Percentiles rank a stretch among this genome's conserved stretches.
Conservation (phyloP, 306 rosid genomes). For the Lithocarpus polystachyus region DNA sequence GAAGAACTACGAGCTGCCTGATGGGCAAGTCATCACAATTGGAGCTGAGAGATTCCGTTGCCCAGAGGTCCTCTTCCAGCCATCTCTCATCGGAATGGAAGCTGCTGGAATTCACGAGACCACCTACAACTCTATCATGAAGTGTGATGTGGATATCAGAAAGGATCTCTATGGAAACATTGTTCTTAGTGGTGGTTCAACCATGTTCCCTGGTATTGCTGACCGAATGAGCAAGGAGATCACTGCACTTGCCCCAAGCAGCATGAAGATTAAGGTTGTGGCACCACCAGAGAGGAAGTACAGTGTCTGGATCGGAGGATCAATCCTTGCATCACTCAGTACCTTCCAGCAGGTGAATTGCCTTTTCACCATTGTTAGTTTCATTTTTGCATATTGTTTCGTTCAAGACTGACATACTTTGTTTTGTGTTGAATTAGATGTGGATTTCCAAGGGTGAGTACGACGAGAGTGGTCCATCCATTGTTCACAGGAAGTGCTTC, state of each 20-base stretch:
- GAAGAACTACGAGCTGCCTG: constrained; percentile 94
- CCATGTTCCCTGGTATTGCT: constrained; percentile 98
- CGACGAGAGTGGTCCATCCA: constrained; percentile 94
- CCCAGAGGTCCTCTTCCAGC: constrained; percentile 98
- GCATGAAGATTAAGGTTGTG: constrained; percentile 99
- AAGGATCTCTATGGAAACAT: constrained; percentile 93
- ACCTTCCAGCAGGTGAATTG: constrained; percentile 93
- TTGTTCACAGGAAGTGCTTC: constrained; percentile 98
- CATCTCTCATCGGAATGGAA: constrained; percentile 98
- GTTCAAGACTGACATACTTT: constrained; percentile 13
- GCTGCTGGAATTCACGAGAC: constrained; percentile 99
- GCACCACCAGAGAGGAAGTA: constrained; percentile 98
- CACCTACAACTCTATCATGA: constrained; percentile 97
- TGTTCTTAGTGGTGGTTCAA: constrained; percentile 97
- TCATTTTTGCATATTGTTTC: background rate
- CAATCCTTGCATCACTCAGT: constrained; percentile 97
- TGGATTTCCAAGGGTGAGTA: constrained; percentile 97
- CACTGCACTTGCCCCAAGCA: constrained; percentile 97
- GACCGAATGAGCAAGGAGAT: constrained; percentile 99
- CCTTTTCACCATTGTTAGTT: background rate
- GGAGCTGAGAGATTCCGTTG: constrained; percentile 98
- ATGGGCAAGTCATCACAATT: constrained; percentile 90
- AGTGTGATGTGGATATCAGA: constrained; percentile 98
- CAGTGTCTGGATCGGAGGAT: constrained; percentile 99
- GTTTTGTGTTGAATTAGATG: constrained; percentile 50